Conservation (phyloP, 208 protist species). For the Wallacemonas sp. region DNA sequence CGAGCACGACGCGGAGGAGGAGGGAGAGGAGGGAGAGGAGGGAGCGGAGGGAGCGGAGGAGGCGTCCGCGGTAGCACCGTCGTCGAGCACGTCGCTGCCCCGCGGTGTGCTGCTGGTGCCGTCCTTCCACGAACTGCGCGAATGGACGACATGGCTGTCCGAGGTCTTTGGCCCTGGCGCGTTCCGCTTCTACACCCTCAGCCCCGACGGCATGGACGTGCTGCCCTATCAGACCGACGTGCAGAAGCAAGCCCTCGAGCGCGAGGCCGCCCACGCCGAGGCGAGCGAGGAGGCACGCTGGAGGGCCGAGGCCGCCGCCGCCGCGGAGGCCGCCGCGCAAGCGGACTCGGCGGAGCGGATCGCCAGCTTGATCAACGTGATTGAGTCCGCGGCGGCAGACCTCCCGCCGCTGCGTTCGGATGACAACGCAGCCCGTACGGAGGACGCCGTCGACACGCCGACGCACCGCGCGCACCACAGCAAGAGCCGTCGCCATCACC, state of each 20-base stretch:
- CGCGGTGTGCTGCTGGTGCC: conserved; percentile 54
- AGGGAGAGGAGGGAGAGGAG: conserved; percentile 5
- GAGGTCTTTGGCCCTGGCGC: conserved; percentile 60
- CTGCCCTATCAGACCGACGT: neutral
- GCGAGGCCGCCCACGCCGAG: conserved; percentile 6
- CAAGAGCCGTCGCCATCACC: conserved; percentile 3
- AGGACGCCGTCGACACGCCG: no score
- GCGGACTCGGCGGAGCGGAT: neutral
- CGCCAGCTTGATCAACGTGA: conserved; percentile 4
- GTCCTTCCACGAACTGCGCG: conserved; percentile 40
- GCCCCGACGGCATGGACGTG: neutral
- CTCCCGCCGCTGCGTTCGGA: neutral
- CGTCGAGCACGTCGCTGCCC: conserved; percentile 18
- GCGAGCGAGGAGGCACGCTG: conserved; percentile 11
- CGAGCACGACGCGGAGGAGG: conserved; percentile 11
- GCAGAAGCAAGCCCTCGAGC: conserved; percentile 1
- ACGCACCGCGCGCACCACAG: no score
- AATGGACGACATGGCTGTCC: conserved; percentile 42
- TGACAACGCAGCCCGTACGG: no score
- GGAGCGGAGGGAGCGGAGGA: neutral
- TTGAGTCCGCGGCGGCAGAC: conserved; percentile 8
- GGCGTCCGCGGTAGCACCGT: neutral
- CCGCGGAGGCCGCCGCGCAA: neutral
- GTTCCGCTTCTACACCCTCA: conserved; percentile 51
- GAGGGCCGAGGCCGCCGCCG: conserved; percentile 2